Base-by-base conservation (phyloP, 441 rosid genomes). In the Gossypium schwendimanii region DNA sequence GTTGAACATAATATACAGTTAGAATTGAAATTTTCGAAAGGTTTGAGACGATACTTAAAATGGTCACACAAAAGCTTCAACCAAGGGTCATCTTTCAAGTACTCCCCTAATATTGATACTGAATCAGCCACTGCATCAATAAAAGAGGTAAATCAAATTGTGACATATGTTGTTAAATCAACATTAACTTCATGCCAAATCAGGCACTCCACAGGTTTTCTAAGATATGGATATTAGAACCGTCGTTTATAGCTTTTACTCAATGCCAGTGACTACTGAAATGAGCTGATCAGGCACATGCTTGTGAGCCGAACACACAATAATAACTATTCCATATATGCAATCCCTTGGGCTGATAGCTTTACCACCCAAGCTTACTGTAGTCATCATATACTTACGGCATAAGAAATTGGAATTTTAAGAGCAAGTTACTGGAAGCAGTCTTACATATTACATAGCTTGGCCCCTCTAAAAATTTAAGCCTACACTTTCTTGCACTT, bases 1-100 rank as follows among this genome's bases (percentile, higher is more conserved):
- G 1, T 49, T 4, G 23, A 7, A 36, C 17, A 20, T 18, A 45
- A 57, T 60, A 45, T 52, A 2, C 57, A 26, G 12, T 28, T 44
- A 6, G 44, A 31, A 59, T 14, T 1, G 10, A 21, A 77, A 1
- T 17, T 18, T 21, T 28, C 10, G 3, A 2, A 21, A 70, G 62
- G 36, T 53, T 28, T 28, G 20, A 59, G 50, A 57, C 68, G 15
- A 60, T 88, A 94, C 98, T 89, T 87, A 52, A 91, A 81, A 75
- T 79, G 77, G 53, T 88, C 69, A 26, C 89, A 84, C 76, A 92
- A 79, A 80, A 89, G 84, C 82, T 84, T 91, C 87, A 92, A 72
- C 97, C 97, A 94, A 36, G 93, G 87, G 74, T 89, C 93, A 62
- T 88, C 85, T 71, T 85, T 89, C 85, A 94, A 53, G 80, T 92